These are phyloP conservation scores for Aphanomyces astaci DNA, from an alignment of 352 stramenopile genomes.

Conservation along the genomic window DNA sequence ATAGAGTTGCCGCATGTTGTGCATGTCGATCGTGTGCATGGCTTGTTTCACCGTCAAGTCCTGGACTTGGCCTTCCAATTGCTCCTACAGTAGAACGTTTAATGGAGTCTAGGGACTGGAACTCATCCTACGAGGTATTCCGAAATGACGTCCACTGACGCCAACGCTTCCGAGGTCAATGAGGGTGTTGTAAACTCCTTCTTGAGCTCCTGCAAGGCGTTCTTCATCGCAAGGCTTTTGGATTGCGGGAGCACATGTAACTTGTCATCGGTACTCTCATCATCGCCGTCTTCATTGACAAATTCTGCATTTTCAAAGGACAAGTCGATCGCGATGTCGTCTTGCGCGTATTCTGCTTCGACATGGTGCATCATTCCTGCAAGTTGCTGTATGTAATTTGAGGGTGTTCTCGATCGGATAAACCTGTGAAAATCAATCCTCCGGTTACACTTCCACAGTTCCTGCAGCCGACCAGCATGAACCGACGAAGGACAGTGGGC, in stretches of 20 bases:
- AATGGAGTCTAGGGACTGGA: too few species aligned
- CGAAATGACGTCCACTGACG: neutral
- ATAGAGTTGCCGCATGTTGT: constrained; percentile 8
- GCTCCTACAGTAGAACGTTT: neutral
- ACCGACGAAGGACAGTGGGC: neutral
- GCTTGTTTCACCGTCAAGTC: constrained; percentile 1
- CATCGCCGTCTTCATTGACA: neutral
- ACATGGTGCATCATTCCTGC: constrained; percentile 4
- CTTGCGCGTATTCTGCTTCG: constrained; percentile 9
- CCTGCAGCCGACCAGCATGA: too few species aligned
- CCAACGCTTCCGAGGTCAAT: neutral
- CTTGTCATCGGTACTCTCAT: constrained; percentile 2
- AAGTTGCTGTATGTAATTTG: neutral
- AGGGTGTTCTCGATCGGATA: neutral
- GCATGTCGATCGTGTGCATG: neutral
- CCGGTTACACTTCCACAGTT: too few species aligned
- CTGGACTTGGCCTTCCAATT: neutral
- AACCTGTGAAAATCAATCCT: too few species aligned
- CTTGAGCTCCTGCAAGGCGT: neutral
- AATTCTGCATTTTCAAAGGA: constrained; percentile 14
- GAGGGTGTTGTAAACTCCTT: neutral
- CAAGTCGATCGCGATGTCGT: constrained; percentile 13
- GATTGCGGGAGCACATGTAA: neutral
- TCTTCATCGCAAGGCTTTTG: neutral
- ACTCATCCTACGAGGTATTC: neutral